Base-by-base conservation (phyloP, 352 stramenopile species). In the Phytophthora vignae region DNA sequence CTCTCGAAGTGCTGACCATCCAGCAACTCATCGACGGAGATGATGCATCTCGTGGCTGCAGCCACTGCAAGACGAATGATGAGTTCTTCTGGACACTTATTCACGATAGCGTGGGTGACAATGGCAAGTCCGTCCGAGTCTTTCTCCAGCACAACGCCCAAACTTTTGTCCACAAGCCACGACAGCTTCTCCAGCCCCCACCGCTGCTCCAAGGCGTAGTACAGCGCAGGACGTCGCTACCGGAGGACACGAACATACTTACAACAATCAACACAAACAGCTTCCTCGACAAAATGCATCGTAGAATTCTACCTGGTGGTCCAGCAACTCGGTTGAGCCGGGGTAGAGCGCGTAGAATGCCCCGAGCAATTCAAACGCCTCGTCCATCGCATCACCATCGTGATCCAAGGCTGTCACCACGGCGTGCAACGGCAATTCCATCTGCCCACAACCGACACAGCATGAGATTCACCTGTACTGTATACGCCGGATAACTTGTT, bases 51-150 rank as follows among this genome's bases (percentile, higher is more conserved):
- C 7, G 68, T 67, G 5, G 83, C 77, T 19, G 83, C 59, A 3
- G 79, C 74, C 33, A 93, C 85, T 3, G 85, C 84, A 38, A 94
- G 84, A 19, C 83, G 76, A 40, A 92, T 73, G 3, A 84, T 42
- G 17, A 92, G 67, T 38, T 91, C 79, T 44, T 87, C 73, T 1
- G 81, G 71, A 54, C 82, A 87, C 0, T 60, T 55, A 57, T 83
- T 67, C 50, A 72, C 31, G 19, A 88, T 70, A 0, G 84, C 87
- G 31, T 90, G 78, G 9, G 74, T 69, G 40, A 87, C 40, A 2
- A 90, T 6, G 55, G 71, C 79, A 2, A 79, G 55, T 14, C 83
- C 85, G 61, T 88, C 22, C 3, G n/a, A 57, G 38, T 92, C 82
- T 68, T 89, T 91, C 50, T 79, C 58, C 10, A 88, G 38, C 12